Percentiles rank a stretch among this genome's conserved stretches.
Conservation (phyloP, 768 basidiomycete genomes). For the Mycena rosella region DNA sequence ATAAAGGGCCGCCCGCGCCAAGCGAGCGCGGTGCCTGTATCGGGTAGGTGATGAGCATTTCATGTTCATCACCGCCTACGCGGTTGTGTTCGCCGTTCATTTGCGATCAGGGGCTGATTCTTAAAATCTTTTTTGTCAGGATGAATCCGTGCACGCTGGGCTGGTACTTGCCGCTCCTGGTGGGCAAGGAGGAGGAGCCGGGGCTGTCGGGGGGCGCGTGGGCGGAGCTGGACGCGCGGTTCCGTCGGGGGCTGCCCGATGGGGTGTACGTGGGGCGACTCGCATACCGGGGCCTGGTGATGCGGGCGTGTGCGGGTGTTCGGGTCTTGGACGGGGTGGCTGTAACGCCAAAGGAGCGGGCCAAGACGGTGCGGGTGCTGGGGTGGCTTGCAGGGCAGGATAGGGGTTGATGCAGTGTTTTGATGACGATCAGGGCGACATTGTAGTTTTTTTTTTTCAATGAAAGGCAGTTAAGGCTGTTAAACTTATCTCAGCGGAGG, state of each 20-base stretch:
- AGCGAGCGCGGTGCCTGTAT: neutral
- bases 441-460: too few relatives aligned
- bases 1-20: neutral
- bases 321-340: conserved; percentile 88
- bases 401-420: conserved; percentile 47
- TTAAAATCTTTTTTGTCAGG: conserved; percentile 50
- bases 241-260: conserved; percentile 92
- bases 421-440: neutral
- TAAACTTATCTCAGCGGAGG: too few relatives aligned
- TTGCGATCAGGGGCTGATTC: too few relatives aligned
- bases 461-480: too few relatives aligned
- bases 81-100: conserved; percentile 16
- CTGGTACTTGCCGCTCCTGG: conserved; percentile 93
- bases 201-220: conserved; percentile 55
- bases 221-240: conserved; percentile 86
- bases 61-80: too few relatives aligned
- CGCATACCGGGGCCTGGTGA: conserved; percentile 90
- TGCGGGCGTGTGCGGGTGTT: conserved; percentile 78
- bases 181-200: conserved; percentile 52
- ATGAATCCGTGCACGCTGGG: conserved; percentile 99
- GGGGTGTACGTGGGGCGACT: conserved; percentile 88
- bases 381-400: conserved; percentile 27
- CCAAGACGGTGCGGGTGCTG: conserved; percentile 82
- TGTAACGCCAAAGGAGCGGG: conserved; percentile 86
- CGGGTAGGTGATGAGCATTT: too few relatives aligned